phyloP scores from a whole-genome alignment of 768 basidiomycete species.

The Suillus paluster region DNA sequence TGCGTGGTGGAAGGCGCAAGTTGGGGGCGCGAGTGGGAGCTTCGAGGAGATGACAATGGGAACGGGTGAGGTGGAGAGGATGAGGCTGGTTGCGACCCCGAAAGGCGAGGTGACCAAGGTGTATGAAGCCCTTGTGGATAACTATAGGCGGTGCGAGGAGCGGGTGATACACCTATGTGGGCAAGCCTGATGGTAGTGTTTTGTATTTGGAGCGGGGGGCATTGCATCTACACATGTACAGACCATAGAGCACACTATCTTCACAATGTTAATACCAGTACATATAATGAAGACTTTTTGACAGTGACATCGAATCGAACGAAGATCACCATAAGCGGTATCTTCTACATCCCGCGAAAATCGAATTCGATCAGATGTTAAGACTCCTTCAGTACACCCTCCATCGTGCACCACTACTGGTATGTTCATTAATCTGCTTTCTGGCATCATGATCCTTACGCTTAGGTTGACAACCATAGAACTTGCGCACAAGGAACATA shows the following conservation, averaged over 20 bases:
- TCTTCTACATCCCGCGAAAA: not conserved
- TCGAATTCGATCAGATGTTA: slow-evolving; percentile 15
- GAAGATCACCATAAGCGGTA: not conserved
- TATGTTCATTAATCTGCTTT: not conserved
- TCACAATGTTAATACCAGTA: not conserved
- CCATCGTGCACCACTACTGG: slow-evolving; percentile 7
- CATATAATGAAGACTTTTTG: not conserved
- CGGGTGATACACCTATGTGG: slow-evolving; percentile 41
- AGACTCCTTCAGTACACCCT: slow-evolving; percentile 3
- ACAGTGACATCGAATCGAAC: too few species aligned
- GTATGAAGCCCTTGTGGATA: slow-evolving; percentile 58
- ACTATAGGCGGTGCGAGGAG: slow-evolving; percentile 63
- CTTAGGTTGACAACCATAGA: not conserved
- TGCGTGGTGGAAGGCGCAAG: slow-evolving; percentile 63
- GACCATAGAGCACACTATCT: not conserved
- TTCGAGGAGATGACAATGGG: slow-evolving; percentile 66
- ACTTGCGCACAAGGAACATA: not conserved
- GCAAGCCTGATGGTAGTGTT: slow-evolving; percentile 1
- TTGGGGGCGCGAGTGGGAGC: slow-evolving; percentile 44
- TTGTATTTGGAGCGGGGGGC: not conserved
- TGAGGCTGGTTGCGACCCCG: slow-evolving; percentile 68
- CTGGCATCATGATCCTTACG: not conserved
- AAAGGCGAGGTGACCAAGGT: slow-evolving; percentile 43
- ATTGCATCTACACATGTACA: not conserved
- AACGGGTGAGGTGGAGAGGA: slow-evolving; percentile 48